Evolutionary conservation across 148 eudicot species (phyloP).

Genomic region (Heliamphora exappendiculata): DNA sequence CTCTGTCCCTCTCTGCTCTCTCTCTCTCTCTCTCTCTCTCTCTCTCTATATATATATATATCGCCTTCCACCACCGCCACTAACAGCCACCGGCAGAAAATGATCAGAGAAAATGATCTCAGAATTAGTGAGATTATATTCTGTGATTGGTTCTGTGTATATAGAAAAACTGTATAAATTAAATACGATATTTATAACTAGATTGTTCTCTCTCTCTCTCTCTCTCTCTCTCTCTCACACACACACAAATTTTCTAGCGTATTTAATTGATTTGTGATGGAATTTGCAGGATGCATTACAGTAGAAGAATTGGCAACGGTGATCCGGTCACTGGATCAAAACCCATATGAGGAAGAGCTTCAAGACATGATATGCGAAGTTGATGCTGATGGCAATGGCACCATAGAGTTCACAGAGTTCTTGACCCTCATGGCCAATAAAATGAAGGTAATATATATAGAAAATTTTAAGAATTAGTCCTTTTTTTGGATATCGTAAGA

Average conservation of each 20-base stretch:
- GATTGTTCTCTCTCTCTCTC: background rate
- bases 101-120: too few species aligned
- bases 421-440: constrained; percentile 40
- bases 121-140: too few species aligned
- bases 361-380: constrained; percentile 39
- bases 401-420: constrained; percentile 51
- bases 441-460: constrained; percentile 39
- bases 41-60: too few species aligned
- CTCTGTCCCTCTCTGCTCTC: too few species aligned
- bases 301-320: constrained; percentile 50
- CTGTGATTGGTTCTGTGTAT: too few species aligned
- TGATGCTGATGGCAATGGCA: constrained; percentile 41
- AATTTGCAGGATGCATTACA: constrained; percentile 31
- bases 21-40: too few species aligned
- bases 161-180: too few species aligned
- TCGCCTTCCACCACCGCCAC: too few species aligned
- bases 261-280: background rate
- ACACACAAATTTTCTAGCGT: background rate
- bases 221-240: background rate
- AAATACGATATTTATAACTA: too few species aligned
- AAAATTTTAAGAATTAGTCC: too few species aligned
- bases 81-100: too few species aligned
- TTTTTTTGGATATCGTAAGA: too few species aligned
- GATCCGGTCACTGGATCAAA: constrained; percentile 48
- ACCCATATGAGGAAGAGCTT: constrained; percentile 51